These are phyloP conservation scores for Eudorina sp. DNA, from an alignment of 139 green algal genomes.

Conservation along the genomic window DNA sequence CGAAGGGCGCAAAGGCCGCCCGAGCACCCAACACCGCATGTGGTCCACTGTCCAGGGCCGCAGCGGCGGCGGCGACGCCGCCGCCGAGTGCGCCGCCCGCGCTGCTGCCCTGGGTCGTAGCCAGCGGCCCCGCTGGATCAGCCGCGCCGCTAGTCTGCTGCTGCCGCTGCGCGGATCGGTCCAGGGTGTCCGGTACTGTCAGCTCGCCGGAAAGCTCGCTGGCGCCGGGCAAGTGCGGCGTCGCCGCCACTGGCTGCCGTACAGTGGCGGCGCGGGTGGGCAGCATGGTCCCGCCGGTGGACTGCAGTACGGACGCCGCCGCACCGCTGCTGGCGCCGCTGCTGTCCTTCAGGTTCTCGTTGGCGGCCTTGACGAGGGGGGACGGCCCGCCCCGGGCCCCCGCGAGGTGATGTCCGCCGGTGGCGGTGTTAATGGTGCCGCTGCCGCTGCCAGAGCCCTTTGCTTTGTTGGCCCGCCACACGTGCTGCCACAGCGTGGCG, in stretches of 20 bases:
- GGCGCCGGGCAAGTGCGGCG: not conserved
- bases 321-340: slow-evolving; percentile 43
- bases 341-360: slow-evolving; percentile 14
- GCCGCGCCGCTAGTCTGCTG: not conserved
- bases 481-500: slow-evolving; percentile 79
- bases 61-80: not conserved
- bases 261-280: not conserved
- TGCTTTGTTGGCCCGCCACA: slow-evolving; percentile 53
- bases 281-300: slow-evolving; percentile 15
- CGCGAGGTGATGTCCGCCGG: not conserved
- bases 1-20: not conserved
- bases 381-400: not conserved
- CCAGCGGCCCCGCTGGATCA: not conserved
- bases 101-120: slow-evolving; percentile 1
- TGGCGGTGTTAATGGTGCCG: not conserved
- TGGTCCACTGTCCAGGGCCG: no score
- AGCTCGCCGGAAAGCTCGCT: not conserved
- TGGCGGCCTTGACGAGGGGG: not conserved
- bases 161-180: no score
- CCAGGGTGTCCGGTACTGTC: not conserved
- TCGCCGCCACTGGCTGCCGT: not conserved
- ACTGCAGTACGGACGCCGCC: not conserved
- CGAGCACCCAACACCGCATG: no score
- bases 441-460: not conserved
- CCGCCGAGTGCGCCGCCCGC: not conserved